A percentile compares a stretch with the other conserved stretches of the same genome.
Conservation (phyloP, 768 basidiomycete genomes). For the Mycena rosella region DNA sequence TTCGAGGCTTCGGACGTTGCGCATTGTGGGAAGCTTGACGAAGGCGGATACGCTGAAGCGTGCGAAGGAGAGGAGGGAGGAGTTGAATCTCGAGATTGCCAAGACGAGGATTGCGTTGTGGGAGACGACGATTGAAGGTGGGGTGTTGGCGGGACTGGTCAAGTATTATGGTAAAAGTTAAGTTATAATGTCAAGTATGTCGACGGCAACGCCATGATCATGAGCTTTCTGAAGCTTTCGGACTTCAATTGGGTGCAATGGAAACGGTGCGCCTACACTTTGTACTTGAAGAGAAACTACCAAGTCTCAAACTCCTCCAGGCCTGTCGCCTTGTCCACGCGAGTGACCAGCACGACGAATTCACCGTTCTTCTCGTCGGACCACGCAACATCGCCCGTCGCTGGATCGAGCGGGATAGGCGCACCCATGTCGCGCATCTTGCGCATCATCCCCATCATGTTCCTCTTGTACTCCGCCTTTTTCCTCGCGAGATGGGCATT, state of each 20-base stretch:
- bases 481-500: not conserved
- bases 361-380: conserved; percentile 12
- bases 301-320: conserved; percentile 21
- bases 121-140: conserved; percentile 71
- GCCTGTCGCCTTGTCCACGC: conserved; percentile 22
- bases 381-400: conserved; percentile 13
- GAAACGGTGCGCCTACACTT: not conserved
- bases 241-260: too few relatives aligned
- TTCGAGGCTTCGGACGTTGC: conserved; percentile 24
- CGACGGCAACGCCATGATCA: not conserved
- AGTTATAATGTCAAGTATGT: conserved; percentile 16
- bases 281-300: not conserved
- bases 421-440: conserved; percentile 9
- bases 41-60: conserved; percentile 63
- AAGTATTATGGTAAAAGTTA: conserved; percentile 44
- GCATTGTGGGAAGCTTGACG: conserved; percentile 38
- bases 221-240: not conserved
- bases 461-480: not conserved
- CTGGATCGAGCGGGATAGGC: conserved; percentile 7
- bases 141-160: conserved; percentile 56
- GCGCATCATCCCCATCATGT: conserved; percentile 3
- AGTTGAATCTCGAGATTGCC: conserved; percentile 68
- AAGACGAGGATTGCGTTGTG: conserved; percentile 75
- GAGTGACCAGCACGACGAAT: conserved; percentile 22
- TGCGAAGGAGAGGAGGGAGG: conserved; percentile 65